Conservation (phyloP, 805 yeast species). For the Candida germanica region DNA sequence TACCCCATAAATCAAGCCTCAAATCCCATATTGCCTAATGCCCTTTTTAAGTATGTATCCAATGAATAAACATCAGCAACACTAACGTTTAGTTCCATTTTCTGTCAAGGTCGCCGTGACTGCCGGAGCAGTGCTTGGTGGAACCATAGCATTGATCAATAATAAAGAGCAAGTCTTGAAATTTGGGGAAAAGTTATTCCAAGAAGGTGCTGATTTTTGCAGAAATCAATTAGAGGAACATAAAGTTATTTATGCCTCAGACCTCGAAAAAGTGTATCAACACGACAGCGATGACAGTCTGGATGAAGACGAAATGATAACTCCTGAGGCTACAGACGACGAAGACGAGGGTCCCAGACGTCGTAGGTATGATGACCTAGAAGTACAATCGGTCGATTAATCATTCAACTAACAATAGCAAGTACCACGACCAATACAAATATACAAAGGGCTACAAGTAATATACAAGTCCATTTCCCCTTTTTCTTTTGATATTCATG, state of each 20-base stretch:
- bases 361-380: slow-evolving; percentile 13
- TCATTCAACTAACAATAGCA: slow-evolving; percentile 44
- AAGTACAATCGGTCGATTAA: slow-evolving; percentile 8
- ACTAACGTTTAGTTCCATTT: slow-evolving; percentile 26
- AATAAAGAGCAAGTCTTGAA: slow-evolving; percentile 29
- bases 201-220: slow-evolving; percentile 30
- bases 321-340: slow-evolving; percentile 9
- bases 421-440: slow-evolving; percentile 57
- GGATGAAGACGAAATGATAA: slow-evolving; percentile 2
- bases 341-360: slow-evolving; percentile 14
- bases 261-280: slow-evolving; percentile 8
- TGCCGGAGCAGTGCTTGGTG: slow-evolving; percentile 33
- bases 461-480: slow-evolving; percentile 70
- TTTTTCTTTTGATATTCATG: slow-evolving; percentile 68
- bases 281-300: slow-evolving; percentile 5
- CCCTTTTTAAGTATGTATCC: too few species aligned
- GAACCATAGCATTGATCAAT: slow-evolving; percentile 27
- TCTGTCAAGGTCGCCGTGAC: slow-evolving; percentile 32
- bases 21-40: neutral
- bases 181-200: slow-evolving; percentile 25
- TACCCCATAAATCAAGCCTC: too few species aligned
- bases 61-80: too few species aligned
- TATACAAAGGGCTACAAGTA: slow-evolving; percentile 56
- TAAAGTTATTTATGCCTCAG: slow-evolving; percentile 9
- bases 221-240: slow-evolving; percentile 11